A percentile compares a stretch with the other conserved stretches of the same genome.
These are phyloP conservation scores for Sugiyamaella castrensis DNA, from an alignment of 1,139 yeast species.

Conservation along the genomic window DNA sequence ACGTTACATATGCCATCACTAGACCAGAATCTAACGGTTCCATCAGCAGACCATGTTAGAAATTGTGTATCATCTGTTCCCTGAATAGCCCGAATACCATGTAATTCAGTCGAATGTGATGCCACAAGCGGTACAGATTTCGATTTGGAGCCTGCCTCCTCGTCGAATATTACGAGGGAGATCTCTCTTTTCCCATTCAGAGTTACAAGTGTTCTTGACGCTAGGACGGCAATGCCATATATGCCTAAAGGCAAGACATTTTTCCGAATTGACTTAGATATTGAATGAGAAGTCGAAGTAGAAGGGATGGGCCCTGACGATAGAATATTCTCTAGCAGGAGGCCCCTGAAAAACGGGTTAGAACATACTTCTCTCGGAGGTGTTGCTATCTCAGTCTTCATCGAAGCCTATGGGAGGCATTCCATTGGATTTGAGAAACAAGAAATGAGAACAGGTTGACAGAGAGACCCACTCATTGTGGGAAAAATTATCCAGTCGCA, in stretches of 20 bases:
- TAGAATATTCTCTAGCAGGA: conserved; percentile 14
- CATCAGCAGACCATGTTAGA: conserved; percentile 33
- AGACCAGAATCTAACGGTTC: conserved; percentile 26
- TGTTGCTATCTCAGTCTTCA: too few species aligned
- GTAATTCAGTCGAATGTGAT: conserved; percentile 19
- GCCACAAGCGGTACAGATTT: neutral
- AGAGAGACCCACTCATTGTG: too few species aligned
- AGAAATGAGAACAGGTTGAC: too few species aligned
- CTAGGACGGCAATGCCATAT: conserved; percentile 1
- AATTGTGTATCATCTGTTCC: conserved; percentile 16
- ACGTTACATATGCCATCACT: conserved; percentile 20
- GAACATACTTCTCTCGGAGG: neutral
- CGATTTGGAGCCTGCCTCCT: neutral
- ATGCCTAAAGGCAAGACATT: conserved; percentile 1
- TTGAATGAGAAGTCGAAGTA: neutral
- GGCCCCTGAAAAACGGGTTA: conserved; percentile 1
- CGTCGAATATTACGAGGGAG: neutral
- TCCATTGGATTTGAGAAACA: too few species aligned
- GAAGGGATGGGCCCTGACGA: conserved; percentile 12
- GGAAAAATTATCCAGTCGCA: neutral
- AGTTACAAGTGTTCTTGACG: neutral
- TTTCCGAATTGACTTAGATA: neutral
- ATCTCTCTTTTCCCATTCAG: conserved; percentile 15
- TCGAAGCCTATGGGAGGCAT: too few species aligned
- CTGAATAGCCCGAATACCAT: conserved; percentile 21